Conservation (phyloP, 2,329 filamentous ascomycete species). For the Colletotrichum euphorbiae region DNA sequence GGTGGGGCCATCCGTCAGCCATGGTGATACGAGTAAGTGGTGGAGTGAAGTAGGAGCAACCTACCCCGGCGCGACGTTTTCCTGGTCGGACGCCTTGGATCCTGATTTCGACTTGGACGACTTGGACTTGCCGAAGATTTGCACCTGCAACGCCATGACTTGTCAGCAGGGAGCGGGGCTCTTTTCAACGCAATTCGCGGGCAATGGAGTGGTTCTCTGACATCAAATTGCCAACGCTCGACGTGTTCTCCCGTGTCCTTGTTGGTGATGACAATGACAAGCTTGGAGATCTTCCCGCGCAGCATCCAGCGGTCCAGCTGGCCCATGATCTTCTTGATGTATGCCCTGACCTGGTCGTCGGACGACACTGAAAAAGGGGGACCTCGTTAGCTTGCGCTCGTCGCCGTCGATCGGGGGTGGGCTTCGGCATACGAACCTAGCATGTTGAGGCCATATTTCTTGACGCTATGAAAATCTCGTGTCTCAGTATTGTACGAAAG, state of each 20-base stretch:
- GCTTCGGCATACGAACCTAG: slow-evolving; percentile 67
- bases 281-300: slow-evolving; percentile 94
- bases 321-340: slow-evolving; percentile 99
- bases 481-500: not conserved
- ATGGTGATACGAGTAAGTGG: not conserved
- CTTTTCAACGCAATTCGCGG: not conserved
- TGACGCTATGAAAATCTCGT: slow-evolving; percentile 65
- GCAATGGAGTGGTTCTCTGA: slow-evolving; percentile 52
- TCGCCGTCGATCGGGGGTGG: not conserved
- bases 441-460: slow-evolving; percentile 99
- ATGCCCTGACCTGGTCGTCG: slow-evolving; percentile 98
- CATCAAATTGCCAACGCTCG: slow-evolving; percentile 98
- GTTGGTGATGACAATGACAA: slow-evolving; percentile 95
- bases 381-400: slow-evolving; percentile 9
- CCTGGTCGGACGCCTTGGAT: slow-evolving; percentile 70
- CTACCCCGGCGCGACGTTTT: slow-evolving; percentile 73
- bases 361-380: slow-evolving; percentile 73
- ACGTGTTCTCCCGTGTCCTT: slow-evolving; percentile 97
- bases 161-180: not conserved
- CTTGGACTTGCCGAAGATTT: slow-evolving; percentile 55
- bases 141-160: slow-evolving; percentile 44
- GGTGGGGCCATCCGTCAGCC: not conserved
- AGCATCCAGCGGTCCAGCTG: slow-evolving; percentile 99
- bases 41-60: slow-evolving; percentile 40
- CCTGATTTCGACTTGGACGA: slow-evolving; percentile 60